Evolutionary conservation across 2,329 filamentous ascomycete genomes (phyloP), one percentile per base, ranked within the genome.

Genomic region (Diaporthe velutina): DNA sequence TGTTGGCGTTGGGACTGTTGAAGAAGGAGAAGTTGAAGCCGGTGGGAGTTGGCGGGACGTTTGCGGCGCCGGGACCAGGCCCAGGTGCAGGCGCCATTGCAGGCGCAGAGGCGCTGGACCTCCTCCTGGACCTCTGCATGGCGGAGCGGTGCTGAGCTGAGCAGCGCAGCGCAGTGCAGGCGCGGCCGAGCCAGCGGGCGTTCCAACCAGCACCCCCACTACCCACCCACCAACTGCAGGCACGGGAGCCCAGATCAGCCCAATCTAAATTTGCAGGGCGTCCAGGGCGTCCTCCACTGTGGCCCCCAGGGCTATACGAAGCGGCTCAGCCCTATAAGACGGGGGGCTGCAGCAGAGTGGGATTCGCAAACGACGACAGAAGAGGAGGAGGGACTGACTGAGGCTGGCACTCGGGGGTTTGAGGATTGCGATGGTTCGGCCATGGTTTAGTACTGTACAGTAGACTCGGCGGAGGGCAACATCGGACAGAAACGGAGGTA

Each of bases 11-110:
- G 28, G 76, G 77, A 60, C 70, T 68, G 60, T 70, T 73, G 75
- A 70, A 61, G 22, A 76, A 74, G n/a, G 77, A 76, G 60, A 71
- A 48, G 72, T 64, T 72, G 77, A 76, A 73, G 75, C 76, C 76
- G 64, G 73, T 73, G 52, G 57, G 72, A 54, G 52, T 75, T 50
- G 71, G 72, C 28, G 76, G 73, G 60, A 74, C 50, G 55, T 58
- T 74, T 35, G 70, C 70, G 70, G 70, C 70, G 57, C 22, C 45
- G 33, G 70, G 68, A 10, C 68, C 68, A 70, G 66, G 38, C 25
- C 57, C 70, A 50, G 28, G 52, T 28, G 28, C 42, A 33, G 61
- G 28, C 25, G 58, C 61, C 40, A 25, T 35, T 52, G 64, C 33
- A 28, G 64, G 64, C 45, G 48, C 64, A 68, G 64, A 68, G 33